phyloP scores from a whole-genome alignment of 139 green algal genomes.

The Edaphochlamys debaryana region DNA sequence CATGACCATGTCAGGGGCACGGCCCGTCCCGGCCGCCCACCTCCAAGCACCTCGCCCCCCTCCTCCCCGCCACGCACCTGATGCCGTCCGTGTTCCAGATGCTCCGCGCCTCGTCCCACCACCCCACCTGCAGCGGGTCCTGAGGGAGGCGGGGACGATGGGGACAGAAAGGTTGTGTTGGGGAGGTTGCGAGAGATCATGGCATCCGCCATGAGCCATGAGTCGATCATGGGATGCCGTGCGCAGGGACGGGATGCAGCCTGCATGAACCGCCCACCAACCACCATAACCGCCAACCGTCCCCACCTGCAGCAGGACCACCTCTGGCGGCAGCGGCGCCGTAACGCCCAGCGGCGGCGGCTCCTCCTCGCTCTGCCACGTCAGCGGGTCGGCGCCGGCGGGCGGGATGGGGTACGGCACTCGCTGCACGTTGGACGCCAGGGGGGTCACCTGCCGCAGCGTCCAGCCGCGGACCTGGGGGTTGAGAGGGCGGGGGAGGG shows the following conservation, averaged over 20 bases:
- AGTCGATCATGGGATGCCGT: no score
- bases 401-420: conserved; percentile 82
- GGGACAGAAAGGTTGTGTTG: no score
- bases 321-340: conserved; percentile 43
- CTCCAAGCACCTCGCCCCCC: no score
- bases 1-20: background rate
- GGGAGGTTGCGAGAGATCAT: no score
- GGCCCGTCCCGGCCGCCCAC: no score
- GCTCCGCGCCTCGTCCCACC: conserved; percentile 62
- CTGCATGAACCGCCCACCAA: no score
- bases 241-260: no score
- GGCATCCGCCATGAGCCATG: no score
- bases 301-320: conserved; percentile 53
- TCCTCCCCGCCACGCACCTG: conserved; percentile 42
- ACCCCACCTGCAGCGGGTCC: conserved; percentile 58
- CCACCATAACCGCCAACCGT: no score
- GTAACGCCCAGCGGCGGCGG: conserved; percentile 71
- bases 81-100: conserved; percentile 72
- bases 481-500: no score
- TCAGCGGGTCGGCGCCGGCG: conserved; percentile 71
- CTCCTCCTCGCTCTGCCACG: conserved; percentile 64
- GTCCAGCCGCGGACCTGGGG: conserved; percentile 42
- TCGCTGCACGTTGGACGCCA: conserved; percentile 46
- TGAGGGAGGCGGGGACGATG: no score
- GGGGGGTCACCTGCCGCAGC: conserved; percentile 56